Evolutionary conservation across 2,329 filamentous ascomycete genomes (phyloP), one percentile per base, ranked within the genome.

Genomic region (Fusarium tricinctum): DNA sequence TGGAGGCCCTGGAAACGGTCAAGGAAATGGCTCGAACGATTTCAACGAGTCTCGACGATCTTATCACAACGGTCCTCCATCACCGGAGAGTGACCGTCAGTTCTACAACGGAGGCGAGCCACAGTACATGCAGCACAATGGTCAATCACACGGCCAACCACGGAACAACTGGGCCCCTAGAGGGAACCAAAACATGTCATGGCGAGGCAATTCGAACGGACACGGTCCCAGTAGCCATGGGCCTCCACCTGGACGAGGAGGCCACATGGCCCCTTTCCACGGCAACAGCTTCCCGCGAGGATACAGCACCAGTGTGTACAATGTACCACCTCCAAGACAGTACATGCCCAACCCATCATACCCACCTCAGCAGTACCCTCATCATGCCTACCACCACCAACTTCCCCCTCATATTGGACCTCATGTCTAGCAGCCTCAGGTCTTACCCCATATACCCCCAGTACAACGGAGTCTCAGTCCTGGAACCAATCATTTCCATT

Each of bases 121-220:
- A 1, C 20, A 44, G 10, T 46, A 55, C 22, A 43, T 44, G n/a
- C 64, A 68, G 14, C 56, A 17, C 33, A 53, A 46, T 10, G 45
- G 35, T 8, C 52, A 46, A 13, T 8, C 43, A 35, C 43, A 46
- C 12, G 45, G 35, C 8, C 52, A 46, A 12, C 5, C 43, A 35
- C 40, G 48, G 15, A 58, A 56, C n/a, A 44, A 30, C 9, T 60
- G 63, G 63, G 20, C 32, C n/a, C 45, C 47, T 3, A 45, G 54
- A 19, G 66, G 44, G 10, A 66, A 49, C n/a, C 57, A 46, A 54
- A 26, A 19, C 8, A 53, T 35, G 44, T 15, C 63, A 20, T 70
- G 67, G 67, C 48, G 67, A 60, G 48, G 66, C 22, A 70, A 68
- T 33, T 53, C 51, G 6, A 58, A 59, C 8, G 55, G 61, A 13